Evolutionary conservation across 768 basidiomycete species (phyloP), one percentile per base, ranked within the genome.

Genomic region (Panaeolus cyanescens): DNA sequence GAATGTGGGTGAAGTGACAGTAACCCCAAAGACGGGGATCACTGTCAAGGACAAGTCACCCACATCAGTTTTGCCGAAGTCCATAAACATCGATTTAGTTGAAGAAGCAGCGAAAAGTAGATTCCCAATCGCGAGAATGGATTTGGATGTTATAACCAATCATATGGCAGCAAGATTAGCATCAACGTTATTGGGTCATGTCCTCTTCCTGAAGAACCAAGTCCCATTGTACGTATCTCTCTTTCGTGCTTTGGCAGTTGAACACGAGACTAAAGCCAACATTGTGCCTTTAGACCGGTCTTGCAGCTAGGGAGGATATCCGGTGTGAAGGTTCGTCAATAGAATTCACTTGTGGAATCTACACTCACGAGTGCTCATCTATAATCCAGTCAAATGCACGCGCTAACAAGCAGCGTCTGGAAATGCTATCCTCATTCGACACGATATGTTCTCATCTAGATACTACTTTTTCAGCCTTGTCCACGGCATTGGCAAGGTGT

Each of bases 121-220:
- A 55, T 70, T 77, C 32, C 78, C 80, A 0, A 62, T 77, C 13
- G 77, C 80, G 6, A 67, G 63, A 56, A 75, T 92, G 32, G 83
- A 89, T 45, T 68, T 78, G 3, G 82, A 86, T 9, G 61, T 66
- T 1, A 80, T 93, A 19, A 80, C 82, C 20, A 84, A 85, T 59
- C 75, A 74, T 5, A 78, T 89, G 70, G 91, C 91, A 9, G 85
- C 88, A 1, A 80, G 81, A 20, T 80, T 93, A 1, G 85, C 89
- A 2, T 77, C 80, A 12, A 84, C 82, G 60, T 71, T 92, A 28
- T 74, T 93, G 0, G 85, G 85, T 0, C 90, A 92, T 68, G 80
- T 92, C 2, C 71, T 93, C 17, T 93, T 90, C 68, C 75, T 93
- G 59, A 93, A 93, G 70, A 88, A 83, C 63, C 91, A 93, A 66